Percentiles rank a stretch among this genome's conserved stretches.
phyloP scores from a whole-genome alignment of 2,329 filamentous ascomycete genomes.

The Hysterium pulicare region DNA sequence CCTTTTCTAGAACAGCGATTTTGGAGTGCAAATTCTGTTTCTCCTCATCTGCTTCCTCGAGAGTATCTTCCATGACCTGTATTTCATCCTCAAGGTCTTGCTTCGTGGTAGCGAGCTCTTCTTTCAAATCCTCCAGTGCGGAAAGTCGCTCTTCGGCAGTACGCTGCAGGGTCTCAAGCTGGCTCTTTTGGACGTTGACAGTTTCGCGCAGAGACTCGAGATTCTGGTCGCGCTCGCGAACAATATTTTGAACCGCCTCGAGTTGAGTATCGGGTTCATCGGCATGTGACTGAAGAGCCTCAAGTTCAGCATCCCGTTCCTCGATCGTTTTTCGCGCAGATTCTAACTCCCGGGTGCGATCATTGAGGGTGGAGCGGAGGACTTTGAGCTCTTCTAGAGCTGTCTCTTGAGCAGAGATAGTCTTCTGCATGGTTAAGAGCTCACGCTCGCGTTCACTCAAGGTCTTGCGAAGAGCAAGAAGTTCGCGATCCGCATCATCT shows the following conservation, averaged over 20 bases:
- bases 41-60: constrained; percentile 42
- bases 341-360: constrained; percentile 34
- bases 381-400: constrained; percentile 28
- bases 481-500: constrained; percentile 26
- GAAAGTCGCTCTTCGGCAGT: constrained; percentile 33
- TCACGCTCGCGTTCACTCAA: constrained; percentile 34
- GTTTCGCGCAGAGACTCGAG: constrained; percentile 53
- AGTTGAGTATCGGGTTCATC: constrained; percentile 39
- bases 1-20: constrained; percentile 39
- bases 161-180: constrained; percentile 30
- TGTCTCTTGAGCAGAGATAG: constrained; percentile 26
- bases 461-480: constrained; percentile 25
- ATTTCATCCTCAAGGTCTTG: constrained; percentile 58
- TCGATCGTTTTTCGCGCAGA: constrained; percentile 31
- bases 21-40: constrained; percentile 61
- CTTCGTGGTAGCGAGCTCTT: constrained; percentile 40
- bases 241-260: constrained; percentile 41
- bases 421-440: constrained; percentile 26
- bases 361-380: constrained; percentile 24
- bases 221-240: constrained; percentile 46
- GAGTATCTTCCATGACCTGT: constrained; percentile 42
- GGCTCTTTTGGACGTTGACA: constrained; percentile 27
- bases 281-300: constrained; percentile 31
- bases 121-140: constrained; percentile 52
- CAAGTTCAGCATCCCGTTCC: constrained; percentile 36